Evolutionary conservation across 2,329 filamentous ascomycete genomes (phyloP).

Genomic region (Lithohypha guttulata): DNA sequence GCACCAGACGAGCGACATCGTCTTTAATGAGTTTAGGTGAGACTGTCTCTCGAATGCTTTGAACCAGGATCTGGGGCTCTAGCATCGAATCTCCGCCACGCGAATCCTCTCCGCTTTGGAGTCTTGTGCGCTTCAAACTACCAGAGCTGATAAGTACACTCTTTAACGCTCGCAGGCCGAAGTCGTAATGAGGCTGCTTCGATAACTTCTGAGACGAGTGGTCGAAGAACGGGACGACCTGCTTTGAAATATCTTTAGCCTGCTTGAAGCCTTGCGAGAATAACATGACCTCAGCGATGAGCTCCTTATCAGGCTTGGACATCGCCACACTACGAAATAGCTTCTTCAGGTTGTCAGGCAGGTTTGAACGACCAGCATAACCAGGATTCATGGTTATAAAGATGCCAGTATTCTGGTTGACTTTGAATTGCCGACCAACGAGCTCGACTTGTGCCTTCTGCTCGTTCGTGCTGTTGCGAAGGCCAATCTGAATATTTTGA

Average conservation of each 20-base stretch:
- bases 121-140: slow-evolving; percentile 77
- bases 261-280: slow-evolving; percentile 99
- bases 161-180: slow-evolving; percentile 92
- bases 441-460: slow-evolving; percentile 85
- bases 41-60: slow-evolving; percentile 96
- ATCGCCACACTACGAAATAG: slow-evolving; percentile 98
- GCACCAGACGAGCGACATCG: slow-evolving; percentile 79
- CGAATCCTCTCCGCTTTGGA: slow-evolving; percentile 49
- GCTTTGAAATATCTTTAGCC: slow-evolving; percentile 84
- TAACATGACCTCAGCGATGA: slow-evolving; percentile 99
- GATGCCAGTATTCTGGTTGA: slow-evolving; percentile 89
- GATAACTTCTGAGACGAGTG: slow-evolving; percentile 70
- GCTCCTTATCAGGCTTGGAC: slow-evolving; percentile 98
- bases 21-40: slow-evolving; percentile 90
- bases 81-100: slow-evolving; percentile 52
- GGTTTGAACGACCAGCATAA: slow-evolving; percentile 92
- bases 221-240: slow-evolving; percentile 97
- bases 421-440: slow-evolving; percentile 76
- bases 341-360: slow-evolving; percentile 99
- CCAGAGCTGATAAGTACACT: slow-evolving; percentile 97
- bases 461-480: slow-evolving; percentile 74
- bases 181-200: slow-evolving; percentile 98
- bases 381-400: slow-evolving; percentile 99
- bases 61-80: slow-evolving; percentile 95
- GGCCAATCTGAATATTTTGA: slow-evolving; percentile 94